Evolutionary conservation across 1,139 yeast genomes (phyloP), one percentile per base, ranked within the genome.

Genomic region (Geotrichum reessii): DNA sequence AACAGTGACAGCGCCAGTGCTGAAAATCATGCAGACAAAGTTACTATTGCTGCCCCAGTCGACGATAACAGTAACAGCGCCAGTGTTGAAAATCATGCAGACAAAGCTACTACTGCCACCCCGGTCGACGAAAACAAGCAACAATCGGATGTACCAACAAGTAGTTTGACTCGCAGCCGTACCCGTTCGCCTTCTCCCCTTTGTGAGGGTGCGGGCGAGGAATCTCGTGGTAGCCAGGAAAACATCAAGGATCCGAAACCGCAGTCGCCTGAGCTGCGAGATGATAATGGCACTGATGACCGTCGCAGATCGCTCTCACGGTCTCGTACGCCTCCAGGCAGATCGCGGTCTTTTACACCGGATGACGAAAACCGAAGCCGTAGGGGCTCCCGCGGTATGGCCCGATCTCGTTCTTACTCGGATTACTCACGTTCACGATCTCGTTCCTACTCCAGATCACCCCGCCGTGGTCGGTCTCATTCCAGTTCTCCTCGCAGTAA

Each of bases 401-500:
- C 40, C 12, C 40, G 47, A 8, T 44, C 47, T 7, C 17, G 47
- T 12, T 44, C 47, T 14, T 44, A 7, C 47, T 44, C 47, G 12
- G 25, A 22, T 11, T 27, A 31, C 21, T 49, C 52, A n/a, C 25
- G 50, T 9, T 47, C 50, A n/a, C 57, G 53, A 17, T 56, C 59
- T 9, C 42, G 12, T n/a, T 52, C 56, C 17, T 53, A 50, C 19
- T 49, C 56, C 8, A 48, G 47, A 48, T 47, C 58, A 27, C 49
- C 49, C 17, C 49, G 49, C 14, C 49, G 49, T n/a, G 49, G 27
- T 14, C 17, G 27, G 21, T 28, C 55, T 14, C 22, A 42, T 14
- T 53, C 55, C 33, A 33, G 48, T 19, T 46, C 51, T 19, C 49
- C 61, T 1, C 50, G 42, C 21, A 12, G 59, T 28, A n/a, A 51